These are phyloP conservation scores for Raddia distichophylla DNA, from an alignment of 176 grass and related monocot species.

Conservation along the genomic window DNA sequence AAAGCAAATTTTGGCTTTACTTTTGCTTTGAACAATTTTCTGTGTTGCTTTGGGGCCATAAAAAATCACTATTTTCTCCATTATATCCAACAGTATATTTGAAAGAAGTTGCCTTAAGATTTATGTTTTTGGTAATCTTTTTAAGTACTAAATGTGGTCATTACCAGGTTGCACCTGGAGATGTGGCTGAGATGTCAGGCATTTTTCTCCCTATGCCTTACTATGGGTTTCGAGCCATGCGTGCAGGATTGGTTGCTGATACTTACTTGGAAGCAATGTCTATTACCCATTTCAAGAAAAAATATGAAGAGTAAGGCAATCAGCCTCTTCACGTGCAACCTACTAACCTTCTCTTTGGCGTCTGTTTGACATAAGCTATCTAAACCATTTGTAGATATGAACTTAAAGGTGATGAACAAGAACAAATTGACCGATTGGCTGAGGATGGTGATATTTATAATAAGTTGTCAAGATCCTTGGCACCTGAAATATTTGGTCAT, in stretches of 20 bases:
- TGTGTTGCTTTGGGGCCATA: constrained; percentile 12
- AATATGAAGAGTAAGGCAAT: constrained; percentile 92
- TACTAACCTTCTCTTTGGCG: constrained; percentile 12
- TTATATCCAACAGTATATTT: neutral
- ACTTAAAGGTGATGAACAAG: constrained; percentile 95
- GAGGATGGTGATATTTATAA: constrained; percentile 99
- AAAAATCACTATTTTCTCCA: neutral
- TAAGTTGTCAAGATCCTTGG: constrained; percentile 84
- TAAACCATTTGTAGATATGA: constrained; percentile 70
- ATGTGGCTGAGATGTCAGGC: constrained; percentile 92
- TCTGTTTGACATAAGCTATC: constrained; percentile 15
- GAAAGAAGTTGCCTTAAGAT: constrained; percentile 15
- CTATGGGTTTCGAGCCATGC: constrained; percentile 90
- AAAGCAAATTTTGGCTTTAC: constrained; percentile 5
- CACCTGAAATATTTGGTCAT: constrained; percentile 99
- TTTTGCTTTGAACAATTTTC: constrained; percentile 1
- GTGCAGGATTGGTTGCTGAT: constrained; percentile 98
- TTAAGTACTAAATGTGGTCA: constrained; percentile 23
- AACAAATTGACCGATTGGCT: constrained; percentile 81
- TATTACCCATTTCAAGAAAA: constrained; percentile 98
- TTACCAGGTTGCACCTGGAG: constrained; percentile 92
- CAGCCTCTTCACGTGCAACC: neutral
- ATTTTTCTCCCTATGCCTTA: constrained; percentile 99
- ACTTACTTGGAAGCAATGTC: constrained; percentile 99
- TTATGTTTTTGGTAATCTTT: neutral